Base-by-base conservation (phyloP, 164 flowering plant genomes). In the Stephania yunnanensis region DNA sequence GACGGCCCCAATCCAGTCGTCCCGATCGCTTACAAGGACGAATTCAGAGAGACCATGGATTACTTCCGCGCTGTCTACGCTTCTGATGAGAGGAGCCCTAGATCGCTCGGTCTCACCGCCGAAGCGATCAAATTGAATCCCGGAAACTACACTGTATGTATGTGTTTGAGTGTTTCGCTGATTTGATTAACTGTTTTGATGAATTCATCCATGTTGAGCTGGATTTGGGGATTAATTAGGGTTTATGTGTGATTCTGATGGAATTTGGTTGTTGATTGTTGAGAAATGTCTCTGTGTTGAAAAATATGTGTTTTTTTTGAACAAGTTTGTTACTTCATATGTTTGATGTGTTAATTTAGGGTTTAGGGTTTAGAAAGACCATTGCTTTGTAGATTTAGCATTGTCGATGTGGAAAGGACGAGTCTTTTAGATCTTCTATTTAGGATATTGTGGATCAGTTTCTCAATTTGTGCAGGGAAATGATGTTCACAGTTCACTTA, bases 1-100 rank as follows among this genome's bases (percentile, higher is more conserved):
- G 99, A 95, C 55, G 98, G 99, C 31, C 95, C 92, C 8, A 87
- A 86, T 72, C 97, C 98, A 6, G 92, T 95, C 2, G 99, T 95
- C 1, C 88, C 97, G 15, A 95, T 95, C 45, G 89, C 88, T 70
- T 93, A 95, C 89, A 87, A 75, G 45, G 89, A 87, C 4, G 92
- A 88, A 2, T 95, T 95, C 86, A 68, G 77, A 1, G 95, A 95
- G 76, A 85, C 90, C 75, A 95, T 95, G 99, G 88, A 86, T 81
- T 95, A 93, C 79, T 93, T 95, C 80, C 90, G 99, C 17, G 96
- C 99, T 46, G 76, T 93, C 63, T 95, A 88, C 78, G 77, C 71
- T 25, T 76, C 94, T 53, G 85, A 88, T 66, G 99, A 95, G 82
- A 87, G 89, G 29, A 91, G 92, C 64, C 79, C 80, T 61, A 90